phyloP scores from a whole-genome alignment of 75 land plant species.

The Chamaecyparis obtusa region DNA sequence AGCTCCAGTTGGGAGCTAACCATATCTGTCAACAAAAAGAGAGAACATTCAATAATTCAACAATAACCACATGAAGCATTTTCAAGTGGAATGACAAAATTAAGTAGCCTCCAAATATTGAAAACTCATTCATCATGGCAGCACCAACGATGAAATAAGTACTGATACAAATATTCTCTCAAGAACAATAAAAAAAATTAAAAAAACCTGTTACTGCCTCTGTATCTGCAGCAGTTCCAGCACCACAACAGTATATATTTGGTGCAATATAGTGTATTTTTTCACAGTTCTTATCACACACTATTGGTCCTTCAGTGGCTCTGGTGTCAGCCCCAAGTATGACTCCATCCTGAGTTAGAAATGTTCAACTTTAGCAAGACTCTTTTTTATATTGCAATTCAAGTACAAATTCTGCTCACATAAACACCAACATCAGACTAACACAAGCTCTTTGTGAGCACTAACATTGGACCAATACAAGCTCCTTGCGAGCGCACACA shows the following conservation, averaged over 20 bases:
- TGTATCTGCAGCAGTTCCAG: slow-evolving; percentile 98
- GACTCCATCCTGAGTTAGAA: slow-evolving; percentile 82
- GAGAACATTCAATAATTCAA: background rate
- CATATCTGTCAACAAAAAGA: slow-evolving; percentile 65
- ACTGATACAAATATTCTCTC: background rate
- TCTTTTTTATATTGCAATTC: background rate
- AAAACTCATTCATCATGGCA: background rate
- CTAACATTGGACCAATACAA: no score
- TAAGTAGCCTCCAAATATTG: background rate
- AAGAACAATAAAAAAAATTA: background rate
- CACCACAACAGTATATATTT: slow-evolving; percentile 96
- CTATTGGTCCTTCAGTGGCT: slow-evolving; percentile 96
- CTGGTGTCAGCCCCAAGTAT: slow-evolving; percentile 97
- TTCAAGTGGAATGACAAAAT: background rate
- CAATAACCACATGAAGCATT: background rate
- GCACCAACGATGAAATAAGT: background rate
- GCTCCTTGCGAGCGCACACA: no score
- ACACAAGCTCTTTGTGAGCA: no score
- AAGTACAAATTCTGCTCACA: no score
- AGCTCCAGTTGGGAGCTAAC: slow-evolving; percentile 93
- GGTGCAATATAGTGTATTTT: slow-evolving; percentile 98
- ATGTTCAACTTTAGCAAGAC: background rate
- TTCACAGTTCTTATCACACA: slow-evolving; percentile 96
- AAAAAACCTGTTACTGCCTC: slow-evolving; percentile 86
- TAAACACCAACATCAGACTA: no score